Conservation (phyloP, 345 rosid species). For the Salix arbutifolia region DNA sequence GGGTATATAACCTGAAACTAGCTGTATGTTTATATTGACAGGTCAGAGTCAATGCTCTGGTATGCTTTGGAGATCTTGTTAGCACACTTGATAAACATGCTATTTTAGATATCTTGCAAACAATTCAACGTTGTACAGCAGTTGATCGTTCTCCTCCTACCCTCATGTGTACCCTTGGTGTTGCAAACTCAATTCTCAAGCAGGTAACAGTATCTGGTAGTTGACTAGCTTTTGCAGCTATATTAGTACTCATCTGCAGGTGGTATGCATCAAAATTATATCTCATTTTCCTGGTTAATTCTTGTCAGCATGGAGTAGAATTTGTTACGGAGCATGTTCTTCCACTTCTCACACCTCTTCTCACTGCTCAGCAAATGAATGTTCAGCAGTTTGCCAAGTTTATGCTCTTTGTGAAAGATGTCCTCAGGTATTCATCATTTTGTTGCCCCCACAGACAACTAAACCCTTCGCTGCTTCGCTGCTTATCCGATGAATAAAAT, state of each 20-base stretch:
- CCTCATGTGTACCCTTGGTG: constrained; percentile 93
- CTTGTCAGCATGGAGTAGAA: constrained; percentile 75
- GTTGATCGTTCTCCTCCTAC: constrained; percentile 97
- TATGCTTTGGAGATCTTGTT: constrained; percentile 78
- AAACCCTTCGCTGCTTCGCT: not conserved
- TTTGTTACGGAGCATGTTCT: constrained; percentile 86
- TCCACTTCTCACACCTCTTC: constrained; percentile 78
- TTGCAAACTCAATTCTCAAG: constrained; percentile 81
- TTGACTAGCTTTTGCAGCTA: constrained; percentile 1
- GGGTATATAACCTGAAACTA: constrained; percentile 10
- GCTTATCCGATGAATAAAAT: not conserved
- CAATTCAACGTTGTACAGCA: constrained; percentile 87
- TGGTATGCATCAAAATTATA: not conserved
- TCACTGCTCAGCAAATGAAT: constrained; percentile 83
- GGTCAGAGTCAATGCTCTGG: constrained; percentile 94
- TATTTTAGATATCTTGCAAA: constrained; percentile 68
- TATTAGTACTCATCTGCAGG: not conserved
- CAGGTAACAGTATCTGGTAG: constrained; percentile 41
- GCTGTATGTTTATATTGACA: constrained; percentile 28
- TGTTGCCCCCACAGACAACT: not conserved
- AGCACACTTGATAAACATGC: constrained; percentile 70
- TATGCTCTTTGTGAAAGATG: constrained; percentile 86
- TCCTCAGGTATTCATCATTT: constrained; percentile 56
- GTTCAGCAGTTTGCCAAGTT: constrained; percentile 94
- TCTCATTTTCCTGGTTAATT: constrained; percentile 11